Evolutionary conservation across 768 basidiomycete genomes (phyloP), one percentile per base, ranked within the genome.

Genomic region (Lactifluus pinguis): DNA sequence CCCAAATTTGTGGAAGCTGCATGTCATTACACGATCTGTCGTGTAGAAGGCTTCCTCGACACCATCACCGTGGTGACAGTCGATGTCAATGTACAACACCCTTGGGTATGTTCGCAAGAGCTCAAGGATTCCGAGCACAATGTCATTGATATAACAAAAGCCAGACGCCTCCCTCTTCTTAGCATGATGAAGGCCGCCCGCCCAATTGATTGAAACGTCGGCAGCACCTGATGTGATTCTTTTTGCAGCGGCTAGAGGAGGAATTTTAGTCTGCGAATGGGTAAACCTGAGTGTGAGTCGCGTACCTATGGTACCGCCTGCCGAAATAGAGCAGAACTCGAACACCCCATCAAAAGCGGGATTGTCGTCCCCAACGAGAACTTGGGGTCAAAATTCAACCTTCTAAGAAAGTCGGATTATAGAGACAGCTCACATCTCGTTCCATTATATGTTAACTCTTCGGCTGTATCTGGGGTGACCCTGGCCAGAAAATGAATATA

Each of bases 1-100:
- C 17, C 97, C 95, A 67, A 90, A 98, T 73, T 98, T 95, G 76
- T 98, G 97, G 71, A 99, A 95, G 51, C 89, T 92, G 68, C 86
- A 89, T 2, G 95, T 98, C 89, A 98, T 94, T 67, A 98, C 97
- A 53, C 97, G 80, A 71, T 98, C 92, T 4, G 92, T 95, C 39
- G 91, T 95, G 72, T 97, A 98, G 76, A 98, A 98, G 3, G 95
- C 97, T 70, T 98, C 97, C 68, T 99, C 97, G 38, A 98, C 97
- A 14, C 95, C 95, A 70, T 98, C 97, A 17, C 97, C 95, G 72
- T 99, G 97, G 71, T 98, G 97, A 53, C 93, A 93, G 73, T 98
- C 97, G 61, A 98, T 94, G 74, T 99, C 95, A 72, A 99, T 87
- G 71, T 99, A 98, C 34, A 99, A 76, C 15, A 99, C 95, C 55